A percentile compares a stretch with the other conserved stretches of the same genome.
Evolutionary conservation across 805 yeast species (phyloP).

Genomic region (Nakazawaea laoshanensis): DNA sequence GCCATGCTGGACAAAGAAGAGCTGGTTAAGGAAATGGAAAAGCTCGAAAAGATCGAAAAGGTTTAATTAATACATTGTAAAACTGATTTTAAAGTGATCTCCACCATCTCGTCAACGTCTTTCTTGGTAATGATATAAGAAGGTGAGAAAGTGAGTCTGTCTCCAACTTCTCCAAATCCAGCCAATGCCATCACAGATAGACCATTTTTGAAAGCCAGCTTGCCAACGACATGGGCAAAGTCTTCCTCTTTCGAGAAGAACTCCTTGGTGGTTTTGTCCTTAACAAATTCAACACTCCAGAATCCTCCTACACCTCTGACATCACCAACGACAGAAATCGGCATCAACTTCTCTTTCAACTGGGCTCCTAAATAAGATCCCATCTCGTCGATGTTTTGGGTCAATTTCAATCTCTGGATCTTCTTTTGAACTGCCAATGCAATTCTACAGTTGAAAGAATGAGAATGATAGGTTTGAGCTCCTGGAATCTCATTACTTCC

Average conservation of each 20-base stretch:
- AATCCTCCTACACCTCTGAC: conserved; percentile 49
- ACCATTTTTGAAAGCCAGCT: conserved; percentile 32
- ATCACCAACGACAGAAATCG: conserved; percentile 31
- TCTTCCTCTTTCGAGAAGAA: conserved; percentile 27
- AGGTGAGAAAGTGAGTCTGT: conserved; percentile 35
- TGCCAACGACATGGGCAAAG: conserved; percentile 26
- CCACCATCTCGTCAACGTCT: conserved; percentile 26
- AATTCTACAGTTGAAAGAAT: conserved; percentile 34
- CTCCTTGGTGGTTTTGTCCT: conserved; percentile 36
- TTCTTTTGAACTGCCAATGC: conserved; percentile 39
- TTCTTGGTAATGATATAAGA: conserved; percentile 28
- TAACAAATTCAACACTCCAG: conserved; percentile 44
- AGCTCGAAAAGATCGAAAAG: no score
- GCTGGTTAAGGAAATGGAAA: no score
- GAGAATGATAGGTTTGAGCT: conserved; percentile 44
- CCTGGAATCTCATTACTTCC: conserved; percentile 34
- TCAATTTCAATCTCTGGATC: conserved; percentile 24
- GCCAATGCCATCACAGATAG: conserved; percentile 28
- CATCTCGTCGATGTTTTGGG: conserved; percentile 30
- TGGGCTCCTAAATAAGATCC: conserved; percentile 34
- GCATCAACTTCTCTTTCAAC: conserved; percentile 23
- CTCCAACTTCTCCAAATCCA: conserved; percentile 32
- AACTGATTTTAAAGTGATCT: conserved; percentile 11
- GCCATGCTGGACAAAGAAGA: no score
- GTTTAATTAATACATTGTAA: no score